A percentile compares a stretch with the other conserved stretches of the same genome.
phyloP scores from a whole-genome alignment of 2,329 filamentous ascomycete genomes.

The Trichocomaceae sp. region DNA sequence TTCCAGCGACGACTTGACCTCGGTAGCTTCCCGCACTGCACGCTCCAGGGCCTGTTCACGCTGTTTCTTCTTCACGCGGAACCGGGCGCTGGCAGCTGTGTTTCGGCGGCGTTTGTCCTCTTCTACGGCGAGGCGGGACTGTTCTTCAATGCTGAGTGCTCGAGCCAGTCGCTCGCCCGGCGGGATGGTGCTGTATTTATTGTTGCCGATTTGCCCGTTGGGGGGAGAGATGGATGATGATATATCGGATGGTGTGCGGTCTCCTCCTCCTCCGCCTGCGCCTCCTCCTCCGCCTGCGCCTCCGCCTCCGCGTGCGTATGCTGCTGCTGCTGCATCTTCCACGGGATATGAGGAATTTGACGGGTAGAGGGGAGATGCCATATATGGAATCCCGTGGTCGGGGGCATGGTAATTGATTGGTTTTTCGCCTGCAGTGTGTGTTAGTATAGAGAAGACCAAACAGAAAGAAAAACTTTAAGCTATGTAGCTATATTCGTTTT shows the following conservation, averaged over 20 bases:
- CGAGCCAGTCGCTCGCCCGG: conserved; percentile 36
- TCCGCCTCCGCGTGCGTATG: conserved; percentile 30
- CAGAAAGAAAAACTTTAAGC: not conserved
- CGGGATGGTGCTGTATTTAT: conserved; percentile 35
- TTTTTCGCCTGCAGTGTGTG: conserved; percentile 26
- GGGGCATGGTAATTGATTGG: conserved; percentile 33
- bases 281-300: no score
- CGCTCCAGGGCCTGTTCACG: conserved; percentile 78
- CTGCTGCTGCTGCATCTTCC: conserved; percentile 17
- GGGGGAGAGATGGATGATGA: conserved; percentile 38
- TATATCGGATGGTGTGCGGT: conserved; percentile 36
- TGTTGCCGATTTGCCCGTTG: conserved; percentile 34
- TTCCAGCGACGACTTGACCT: conserved; percentile 71
- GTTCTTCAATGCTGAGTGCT: conserved; percentile 44
- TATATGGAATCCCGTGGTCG: conserved; percentile 35
- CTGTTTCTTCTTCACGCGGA: conserved; percentile 95
- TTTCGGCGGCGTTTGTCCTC: conserved; percentile 88
- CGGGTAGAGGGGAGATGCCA: conserved; percentile 33
- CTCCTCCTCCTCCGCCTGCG: no score
- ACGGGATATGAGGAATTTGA: conserved; percentile 29
- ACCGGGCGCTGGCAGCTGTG: conserved; percentile 82
- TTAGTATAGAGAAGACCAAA: conserved; percentile 18
- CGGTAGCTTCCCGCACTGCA: conserved; percentile 73
- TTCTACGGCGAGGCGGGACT: conserved; percentile 64
- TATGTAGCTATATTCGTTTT: not conserved